Evolutionary conservation across 306 rosid species (phyloP).

Genomic region (Gynostemma pentaphyllum): DNA sequence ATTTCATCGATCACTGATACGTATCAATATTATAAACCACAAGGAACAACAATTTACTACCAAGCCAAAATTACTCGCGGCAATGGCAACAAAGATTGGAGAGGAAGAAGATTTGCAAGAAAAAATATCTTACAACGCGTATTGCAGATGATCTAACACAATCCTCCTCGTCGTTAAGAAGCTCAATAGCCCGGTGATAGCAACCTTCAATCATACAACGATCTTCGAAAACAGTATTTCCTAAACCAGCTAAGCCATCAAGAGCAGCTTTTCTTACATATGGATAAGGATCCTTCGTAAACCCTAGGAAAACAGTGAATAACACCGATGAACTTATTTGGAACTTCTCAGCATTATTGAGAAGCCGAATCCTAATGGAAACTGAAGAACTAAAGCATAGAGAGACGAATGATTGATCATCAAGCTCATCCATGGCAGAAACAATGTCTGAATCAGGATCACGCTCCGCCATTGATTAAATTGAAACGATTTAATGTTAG

Average conservation of each 20-base stretch:
- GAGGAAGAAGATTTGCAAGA: not conserved
- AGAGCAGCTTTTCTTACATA: constrained; percentile 48
- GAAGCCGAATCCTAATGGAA: constrained; percentile 49
- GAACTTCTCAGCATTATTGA: constrained; percentile 43
- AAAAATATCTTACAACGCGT: constrained; percentile 38
- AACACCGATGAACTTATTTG: constrained; percentile 29
- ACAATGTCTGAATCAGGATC: constrained; percentile 1
- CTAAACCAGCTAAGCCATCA: constrained; percentile 55
- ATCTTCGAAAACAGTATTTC: constrained; percentile 29
- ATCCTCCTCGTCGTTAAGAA: constrained; percentile 53
- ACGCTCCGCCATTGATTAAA: constrained; percentile 23
- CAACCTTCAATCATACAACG: constrained; percentile 42
- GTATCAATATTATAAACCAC: not conserved
- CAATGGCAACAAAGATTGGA: not conserved
- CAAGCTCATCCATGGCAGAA: constrained; percentile 25
- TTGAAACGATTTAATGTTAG: not conserved
- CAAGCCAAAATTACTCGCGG: not conserved
- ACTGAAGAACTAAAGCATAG: constrained; percentile 49
- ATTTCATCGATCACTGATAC: not conserved
- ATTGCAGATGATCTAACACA: constrained; percentile 48
- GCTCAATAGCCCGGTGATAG: constrained; percentile 52
- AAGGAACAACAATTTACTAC: not conserved
- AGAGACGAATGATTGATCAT: constrained; percentile 41
- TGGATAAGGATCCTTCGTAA: constrained; percentile 78
- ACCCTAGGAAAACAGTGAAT: constrained; percentile 49